Base-by-base conservation (phyloP, 2,329 filamentous ascomycete species). In the Acephala macrosclerotiorum region DNA sequence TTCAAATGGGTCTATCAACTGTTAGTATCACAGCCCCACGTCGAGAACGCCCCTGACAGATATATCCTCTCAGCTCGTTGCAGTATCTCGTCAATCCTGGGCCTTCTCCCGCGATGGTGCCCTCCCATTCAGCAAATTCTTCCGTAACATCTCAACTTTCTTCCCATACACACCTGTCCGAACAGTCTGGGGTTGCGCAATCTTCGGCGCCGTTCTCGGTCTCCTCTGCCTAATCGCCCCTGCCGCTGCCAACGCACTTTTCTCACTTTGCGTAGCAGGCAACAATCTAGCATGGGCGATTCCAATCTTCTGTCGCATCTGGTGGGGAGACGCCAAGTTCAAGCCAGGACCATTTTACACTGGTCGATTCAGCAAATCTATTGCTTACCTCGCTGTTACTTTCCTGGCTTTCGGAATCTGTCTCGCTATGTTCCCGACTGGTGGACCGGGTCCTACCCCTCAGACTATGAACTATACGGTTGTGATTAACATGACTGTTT, bases 81-180 rank as follows among this genome's bases (percentile, higher is more conserved):
- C 87, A 1, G 84, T 83, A 6, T 87, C 84, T 7, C 82, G 87
- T 7, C 87, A 89, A 76, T 82, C 80, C 36, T 90, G 87, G 87
- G 87, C 87, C 0, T 89, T 89, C 73, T 85, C 84, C 12, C 83
- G 87, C 26, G 87, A 89, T 70, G 86, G 86, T 1, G 87, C 86
- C 1, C 79, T 89, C 0, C 87, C 87, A 0, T 88, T 89, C 73
- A 86, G 84, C 2, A 74, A 67, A 4, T 87, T 85, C 75, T 86
- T 88, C 75, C 80, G 85, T 36, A 80, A 81, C 8, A 85, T 89
- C 72, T 68, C 59, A 1, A 81, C 81, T 65, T 78, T 78, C 1
- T 81, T 88, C 45, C 83, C 83, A 12, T 86, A 84, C 70, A 88
- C 88, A 60, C 87, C 87, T 0, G 78, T 88, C 11, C 82, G 85